Evolutionary conservation across 371 early-diverging fungal genomes (phyloP).

Genomic region (Mortierella sp.): DNA sequence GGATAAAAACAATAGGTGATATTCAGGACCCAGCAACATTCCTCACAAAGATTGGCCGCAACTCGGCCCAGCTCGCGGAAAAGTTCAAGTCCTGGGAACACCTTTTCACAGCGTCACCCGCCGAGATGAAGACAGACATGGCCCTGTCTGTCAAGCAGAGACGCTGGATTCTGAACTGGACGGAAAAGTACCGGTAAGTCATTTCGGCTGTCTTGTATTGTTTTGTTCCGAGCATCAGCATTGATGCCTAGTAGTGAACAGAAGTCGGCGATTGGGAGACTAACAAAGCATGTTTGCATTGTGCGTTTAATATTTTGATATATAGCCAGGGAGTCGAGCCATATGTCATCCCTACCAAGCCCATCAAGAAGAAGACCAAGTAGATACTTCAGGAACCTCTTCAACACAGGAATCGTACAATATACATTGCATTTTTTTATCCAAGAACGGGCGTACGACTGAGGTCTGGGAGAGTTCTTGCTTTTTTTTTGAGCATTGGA

Average conservation of each 20-base stretch:
- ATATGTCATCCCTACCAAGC: conserved; percentile 48
- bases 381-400: conserved; percentile 14
- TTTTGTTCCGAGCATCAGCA: background rate
- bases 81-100: conserved; percentile 74
- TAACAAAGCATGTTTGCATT: background rate
- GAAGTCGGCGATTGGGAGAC: background rate
- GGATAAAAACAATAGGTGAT: conserved; percentile 27
- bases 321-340: conserved; percentile 48
- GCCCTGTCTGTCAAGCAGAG: conserved; percentile 64
- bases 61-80: conserved; percentile 59
- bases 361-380: conserved; percentile 53
- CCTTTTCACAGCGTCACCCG: conserved; percentile 64
- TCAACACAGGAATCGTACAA: too few species aligned
- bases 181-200: conserved; percentile 54
- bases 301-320: background rate
- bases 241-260: background rate
- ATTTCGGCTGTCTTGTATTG: background rate
- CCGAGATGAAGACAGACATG: conserved; percentile 64
- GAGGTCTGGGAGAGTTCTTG: too few species aligned
- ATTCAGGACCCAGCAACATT: conserved; percentile 61
- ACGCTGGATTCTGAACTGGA: conserved; percentile 55
- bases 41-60: conserved; percentile 69
- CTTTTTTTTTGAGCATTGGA: background rate
- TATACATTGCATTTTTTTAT: conserved; percentile 17
- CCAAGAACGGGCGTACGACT: background rate